Conservation (phyloP, 2,329 filamentous ascomycete species). For the Botrytis deweyae region DNA sequence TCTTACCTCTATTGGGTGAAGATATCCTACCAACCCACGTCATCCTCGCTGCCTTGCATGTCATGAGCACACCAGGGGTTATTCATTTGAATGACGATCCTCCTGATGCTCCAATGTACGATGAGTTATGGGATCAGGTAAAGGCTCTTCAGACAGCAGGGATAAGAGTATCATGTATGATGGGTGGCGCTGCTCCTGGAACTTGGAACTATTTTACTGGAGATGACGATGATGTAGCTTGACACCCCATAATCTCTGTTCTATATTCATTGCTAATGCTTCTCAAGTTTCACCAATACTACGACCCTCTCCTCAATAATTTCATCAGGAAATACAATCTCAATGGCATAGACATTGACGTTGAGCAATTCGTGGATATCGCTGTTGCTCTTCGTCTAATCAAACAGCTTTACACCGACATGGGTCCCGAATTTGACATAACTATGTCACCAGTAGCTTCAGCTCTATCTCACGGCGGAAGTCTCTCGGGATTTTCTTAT, state of each 20-base stretch:
- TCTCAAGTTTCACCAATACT: slow-evolving; percentile 28
- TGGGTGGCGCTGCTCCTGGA: slow-evolving; percentile 24
- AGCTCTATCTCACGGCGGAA: slow-evolving; percentile 52
- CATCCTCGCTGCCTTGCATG: slow-evolving; percentile 20
- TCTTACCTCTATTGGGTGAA: slow-evolving; percentile 18
- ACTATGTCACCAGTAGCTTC: slow-evolving; percentile 57
- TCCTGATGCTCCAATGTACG: slow-evolving; percentile 19
- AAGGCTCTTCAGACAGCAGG: slow-evolving; percentile 20
- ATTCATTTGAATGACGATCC: slow-evolving; percentile 26
- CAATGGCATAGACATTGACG: slow-evolving; percentile 85
- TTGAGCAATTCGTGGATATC: slow-evolving; percentile 75
- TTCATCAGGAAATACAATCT: slow-evolving; percentile 72
- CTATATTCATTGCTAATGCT: background rate
- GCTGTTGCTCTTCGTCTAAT: slow-evolving; percentile 75
- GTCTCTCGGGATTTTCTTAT: slow-evolving; percentile 62
- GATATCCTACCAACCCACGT: slow-evolving; percentile 20
- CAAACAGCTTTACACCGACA: slow-evolving; percentile 69
- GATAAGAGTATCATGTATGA: slow-evolving; percentile 26
- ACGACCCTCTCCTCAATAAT: slow-evolving; percentile 22
- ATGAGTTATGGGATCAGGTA: slow-evolving; percentile 24
- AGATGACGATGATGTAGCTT: slow-evolving; percentile 12
- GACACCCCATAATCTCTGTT: background rate
- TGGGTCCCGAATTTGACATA: slow-evolving; percentile 68
- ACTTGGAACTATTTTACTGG: slow-evolving; percentile 44
- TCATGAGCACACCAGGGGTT: background rate